Base-by-base conservation (phyloP, 495 filamentous ascomycete genomes). In the Penicillium ochrochloron region DNA sequence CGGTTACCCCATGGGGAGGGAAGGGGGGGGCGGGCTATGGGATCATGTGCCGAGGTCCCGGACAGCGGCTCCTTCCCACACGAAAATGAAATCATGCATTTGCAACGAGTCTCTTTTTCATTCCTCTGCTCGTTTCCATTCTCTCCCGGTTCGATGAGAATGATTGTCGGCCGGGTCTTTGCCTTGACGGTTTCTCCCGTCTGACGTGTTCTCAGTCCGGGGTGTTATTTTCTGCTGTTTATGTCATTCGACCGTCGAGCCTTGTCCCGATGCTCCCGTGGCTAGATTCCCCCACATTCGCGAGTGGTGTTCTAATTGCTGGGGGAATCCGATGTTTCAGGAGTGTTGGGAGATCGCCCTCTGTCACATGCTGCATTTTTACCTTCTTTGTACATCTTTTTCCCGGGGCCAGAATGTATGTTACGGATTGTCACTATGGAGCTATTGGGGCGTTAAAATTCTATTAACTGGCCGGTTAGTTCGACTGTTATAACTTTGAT, bases 11-110 rank as follows among this genome's bases (percentile, higher is more conserved):
- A 53, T 34, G 29, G 19, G 35, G 10, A 37, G 35, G 19, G 35
- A 3, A 37, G 35, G 41, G 58, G 60, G 57, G 35, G 41, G 58
- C 57, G 57, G 61, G 44, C 6, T 7, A 19, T 23, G 10, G 44
- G 44, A 48, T 19, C n/a, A 48, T 48, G 44, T 48, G 57, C 64
- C 66, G 64, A 73, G 71, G 69, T 64, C 37, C 63, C 25, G 48
- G 48, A 52, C 50, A 35, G 59, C n/a, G 50, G 53, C 48, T 52
- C 15, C 58, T 56, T 33, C 46, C 52, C 31, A 39, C 62, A 68
- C 55, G 42, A 63, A 60, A 66, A 72, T 64, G 63, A 62, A 12
- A 56, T 31, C 60, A 68, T 65, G 39, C 56, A 63, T 56, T 37
- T 37, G 17, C 53, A 15, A 68, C 60, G 62, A 70, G 66, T 66